Evolutionary conservation across 345 rosid genomes (phyloP), one percentile per base, ranked within the genome.

Genomic region (Geranium rotundifolium): DNA sequence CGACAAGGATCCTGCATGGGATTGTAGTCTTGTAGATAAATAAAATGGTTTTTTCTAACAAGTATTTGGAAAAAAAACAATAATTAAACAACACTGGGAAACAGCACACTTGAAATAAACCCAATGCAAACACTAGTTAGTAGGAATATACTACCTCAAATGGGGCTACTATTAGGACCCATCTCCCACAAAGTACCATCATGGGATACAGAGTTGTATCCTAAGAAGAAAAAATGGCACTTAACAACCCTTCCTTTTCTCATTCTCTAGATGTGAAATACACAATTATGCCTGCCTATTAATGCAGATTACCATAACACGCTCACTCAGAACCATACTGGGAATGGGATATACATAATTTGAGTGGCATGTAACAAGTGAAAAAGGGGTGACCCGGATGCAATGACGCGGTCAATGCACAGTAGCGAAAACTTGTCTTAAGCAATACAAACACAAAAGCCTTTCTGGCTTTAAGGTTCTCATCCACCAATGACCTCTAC

Each of bases 1-100:
- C 99, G 97, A 65, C 99, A 93, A 64, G 99, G 99, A 77, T 93
- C 99, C 99, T 93, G 76, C 76, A 77, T 58, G 63, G 41, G 54
- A 60, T 55, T 59, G 23, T 58, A 66, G 34, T 59, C 10, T 55
- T 59, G 23, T 58, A 66, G 34, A 62, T 46, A 46, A 46, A 46
- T 12, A 46, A 46, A 46, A 46, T 46, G 52, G 8, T 46, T 14
- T 46, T 14, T 46, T 14, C 7, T 37, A 37, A 37, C 27, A 37
- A 0, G 52, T 12, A 9, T 9, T 46, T 10, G 52, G 15, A 46
- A 46, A 2, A 34, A 23, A 37, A 37, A 37, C 46, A 37, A 37
- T 10, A 37, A 10, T 37, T 46, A 46, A 7, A 46, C 16, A 46
- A 7, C 14, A 46, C 15, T 46, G 52, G 16, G 14, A 9, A 46